These are phyloP conservation scores for Coniferiporia weirii DNA, from an alignment of 1,284 basidiomycete genomes.

Conservation along the genomic window DNA sequence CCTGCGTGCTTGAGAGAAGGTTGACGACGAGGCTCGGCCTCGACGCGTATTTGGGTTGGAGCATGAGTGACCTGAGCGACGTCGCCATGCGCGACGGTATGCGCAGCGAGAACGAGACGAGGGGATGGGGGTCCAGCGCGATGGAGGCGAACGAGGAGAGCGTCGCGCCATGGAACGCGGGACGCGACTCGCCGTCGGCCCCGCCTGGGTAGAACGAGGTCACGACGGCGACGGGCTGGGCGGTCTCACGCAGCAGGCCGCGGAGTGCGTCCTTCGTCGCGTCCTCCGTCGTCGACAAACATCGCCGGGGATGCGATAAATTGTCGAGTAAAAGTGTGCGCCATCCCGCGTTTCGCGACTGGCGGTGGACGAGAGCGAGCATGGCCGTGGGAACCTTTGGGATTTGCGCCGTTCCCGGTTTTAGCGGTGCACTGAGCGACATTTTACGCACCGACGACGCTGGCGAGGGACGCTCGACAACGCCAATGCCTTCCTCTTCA, in stretches of 20 bases:
- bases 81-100: conserved; percentile 84
- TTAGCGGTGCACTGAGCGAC: background rate
- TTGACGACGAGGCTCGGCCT: conserved; percentile 53
- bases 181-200: conserved; percentile 11
- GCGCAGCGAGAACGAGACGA: conserved; percentile 83
- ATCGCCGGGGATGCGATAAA: background rate
- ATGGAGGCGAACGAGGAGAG: conserved; percentile 91
- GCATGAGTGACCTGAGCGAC: conserved; percentile 39
- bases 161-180: conserved; percentile 75
- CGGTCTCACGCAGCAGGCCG: conserved; percentile 47
- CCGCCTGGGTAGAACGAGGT: conserved; percentile 39
- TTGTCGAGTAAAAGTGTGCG: background rate
- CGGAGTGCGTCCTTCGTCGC: conserved; percentile 27
- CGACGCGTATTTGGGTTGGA: conserved; percentile 11
- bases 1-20: conserved; percentile 59
- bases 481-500: conserved; percentile 7
- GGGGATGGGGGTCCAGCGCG: conserved; percentile 79
- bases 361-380: conserved; percentile 6
- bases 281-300: background rate
- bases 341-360: background rate
- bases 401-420: background rate
- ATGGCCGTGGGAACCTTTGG: background rate
- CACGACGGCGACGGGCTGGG: conserved; percentile 59
- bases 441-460: background rate
- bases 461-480: background rate